Percentiles rank a stretch among this genome's conserved stretches.
phyloP scores from a whole-genome alignment of 1,284 basidiomycete genomes.

The Termitomyces sp. region DNA sequence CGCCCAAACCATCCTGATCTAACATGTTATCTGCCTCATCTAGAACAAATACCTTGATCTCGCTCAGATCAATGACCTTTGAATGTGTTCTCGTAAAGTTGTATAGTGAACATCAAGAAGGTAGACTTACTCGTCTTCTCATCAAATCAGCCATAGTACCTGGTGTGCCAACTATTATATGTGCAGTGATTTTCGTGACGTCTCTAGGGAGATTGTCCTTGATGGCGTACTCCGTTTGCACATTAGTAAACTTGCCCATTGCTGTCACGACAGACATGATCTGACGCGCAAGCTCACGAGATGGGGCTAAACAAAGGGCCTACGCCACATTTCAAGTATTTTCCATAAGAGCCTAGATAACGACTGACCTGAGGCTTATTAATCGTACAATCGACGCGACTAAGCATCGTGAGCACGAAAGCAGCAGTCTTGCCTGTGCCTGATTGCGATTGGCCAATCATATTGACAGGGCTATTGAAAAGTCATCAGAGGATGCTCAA shows the following conservation, averaged over 20 bases:
- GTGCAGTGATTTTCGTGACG: slow-evolving; percentile 75
- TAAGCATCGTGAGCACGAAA: slow-evolving; percentile 97
- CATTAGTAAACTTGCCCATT: slow-evolving; percentile 93
- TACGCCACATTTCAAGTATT: slow-evolving; percentile 25
- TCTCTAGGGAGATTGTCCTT: slow-evolving; percentile 74
- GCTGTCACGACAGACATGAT: slow-evolving; percentile 93
- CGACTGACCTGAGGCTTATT: slow-evolving; percentile 79
- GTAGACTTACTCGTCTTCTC: slow-evolving; percentile 38
- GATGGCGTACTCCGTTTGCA: slow-evolving; percentile 94
- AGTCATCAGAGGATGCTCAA: slow-evolving; percentile 1
- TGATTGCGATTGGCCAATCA: slow-evolving; percentile 99
- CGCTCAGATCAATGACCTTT: slow-evolving; percentile 67
- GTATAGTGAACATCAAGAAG: neutral
- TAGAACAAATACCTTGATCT: slow-evolving; percentile 91
- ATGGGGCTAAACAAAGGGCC: slow-evolving; percentile 92
- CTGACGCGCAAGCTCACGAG: slow-evolving; percentile 94
- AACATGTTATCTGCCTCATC: slow-evolving; percentile 99
- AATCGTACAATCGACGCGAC: slow-evolving; percentile 82
- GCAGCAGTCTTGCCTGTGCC: slow-evolving; percentile 99
- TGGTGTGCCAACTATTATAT: slow-evolving; percentile 95
- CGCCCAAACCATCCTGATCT: slow-evolving; percentile 93
- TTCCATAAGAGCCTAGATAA: neutral
- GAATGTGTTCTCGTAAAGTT: neutral
- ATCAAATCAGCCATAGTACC: slow-evolving; percentile 92
- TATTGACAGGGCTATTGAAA: slow-evolving; percentile 78